A percentile compares a stretch with the other conserved stretches of the same genome.
These are phyloP conservation scores for Vinca minor DNA, from an alignment of 257 asterid genomes.

Conservation along the genomic window DNA sequence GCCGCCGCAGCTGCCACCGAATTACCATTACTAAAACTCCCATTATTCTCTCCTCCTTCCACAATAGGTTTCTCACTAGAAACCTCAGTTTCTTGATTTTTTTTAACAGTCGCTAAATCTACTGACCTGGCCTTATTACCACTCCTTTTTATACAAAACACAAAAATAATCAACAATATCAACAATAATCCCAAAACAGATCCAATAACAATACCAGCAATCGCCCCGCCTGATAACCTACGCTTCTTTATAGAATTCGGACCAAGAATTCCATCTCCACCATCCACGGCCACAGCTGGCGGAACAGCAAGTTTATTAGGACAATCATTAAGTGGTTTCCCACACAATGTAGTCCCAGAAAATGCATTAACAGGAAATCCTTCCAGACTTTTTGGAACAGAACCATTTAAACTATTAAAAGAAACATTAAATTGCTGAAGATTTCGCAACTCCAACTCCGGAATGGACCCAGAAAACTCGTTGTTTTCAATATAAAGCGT, in stretches of 20 bases:
- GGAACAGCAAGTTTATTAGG: conserved; percentile 27
- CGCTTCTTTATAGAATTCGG: conserved; percentile 17
- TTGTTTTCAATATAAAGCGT: conserved; percentile 52
- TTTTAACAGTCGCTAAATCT: conserved; percentile 42
- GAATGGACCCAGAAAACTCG: conserved; percentile 39
- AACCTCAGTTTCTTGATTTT: conserved; percentile 39
- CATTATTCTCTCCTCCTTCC: conserved; percentile 28
- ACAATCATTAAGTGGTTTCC: conserved; percentile 37
- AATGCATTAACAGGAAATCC: conserved; percentile 30
- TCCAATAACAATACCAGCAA: conserved; percentile 79
- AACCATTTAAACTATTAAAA: conserved; percentile 50
- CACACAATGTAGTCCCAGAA: conserved; percentile 50
- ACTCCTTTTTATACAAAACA: conserved; percentile 55
- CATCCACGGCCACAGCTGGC: conserved; percentile 23
- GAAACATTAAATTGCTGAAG: conserved; percentile 58
- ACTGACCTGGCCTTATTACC: conserved; percentile 46
- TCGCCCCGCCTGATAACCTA: conserved; percentile 64
- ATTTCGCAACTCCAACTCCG: conserved; percentile 36
- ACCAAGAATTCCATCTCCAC: conserved; percentile 7
- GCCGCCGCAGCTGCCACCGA: conserved; percentile 12
- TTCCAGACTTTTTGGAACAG: conserved; percentile 42
- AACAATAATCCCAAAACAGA: conserved; percentile 48
- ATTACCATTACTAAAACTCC: conserved; percentile 9
- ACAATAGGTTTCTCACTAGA: conserved; percentile 29
- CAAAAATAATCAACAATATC: conserved; percentile 38